Evolutionary conservation across 2,329 filamentous ascomycete species (phyloP).

Genomic region (Microthyrium microscopicum): DNA sequence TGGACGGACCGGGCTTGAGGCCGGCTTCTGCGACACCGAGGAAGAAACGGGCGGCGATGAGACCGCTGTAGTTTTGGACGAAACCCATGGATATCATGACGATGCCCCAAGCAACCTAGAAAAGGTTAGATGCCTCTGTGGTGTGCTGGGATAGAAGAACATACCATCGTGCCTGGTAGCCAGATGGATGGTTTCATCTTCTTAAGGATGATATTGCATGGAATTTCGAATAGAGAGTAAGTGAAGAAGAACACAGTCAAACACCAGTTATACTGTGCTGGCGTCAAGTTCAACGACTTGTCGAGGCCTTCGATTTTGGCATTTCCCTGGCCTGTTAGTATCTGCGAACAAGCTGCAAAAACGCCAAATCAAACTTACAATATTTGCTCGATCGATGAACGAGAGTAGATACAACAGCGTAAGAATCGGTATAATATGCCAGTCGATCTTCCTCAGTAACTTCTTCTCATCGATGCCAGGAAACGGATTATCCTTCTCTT

Average conservation of each 20-base stretch:
- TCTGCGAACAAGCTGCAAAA: background rate
- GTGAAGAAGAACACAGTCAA: constrained; percentile 32
- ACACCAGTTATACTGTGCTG: constrained; percentile 7
- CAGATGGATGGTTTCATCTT: constrained; percentile 17
- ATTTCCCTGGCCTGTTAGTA: constrained; percentile 1
- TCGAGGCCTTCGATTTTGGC: constrained; percentile 9
- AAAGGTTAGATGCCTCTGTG: background rate
- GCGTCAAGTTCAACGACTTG: constrained; percentile 7
- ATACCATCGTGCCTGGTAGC: constrained; percentile 21
- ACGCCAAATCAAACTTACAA: background rate
- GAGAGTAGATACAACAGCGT: constrained; percentile 8
- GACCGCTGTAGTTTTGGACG: constrained; percentile 27
- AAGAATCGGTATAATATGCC: constrained; percentile 8
- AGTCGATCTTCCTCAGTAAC: constrained; percentile 19
- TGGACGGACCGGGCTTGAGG: constrained; percentile 22
- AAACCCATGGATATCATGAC: constrained; percentile 35
- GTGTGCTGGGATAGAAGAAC: constrained; percentile 8
- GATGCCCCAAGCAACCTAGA: constrained; percentile 26
- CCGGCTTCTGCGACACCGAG: constrained; percentile 23
- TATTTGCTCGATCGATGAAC: constrained; percentile 8
- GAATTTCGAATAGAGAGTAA: constrained; percentile 37
- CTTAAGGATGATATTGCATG: constrained; percentile 41
- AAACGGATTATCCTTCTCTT: constrained; percentile 43
- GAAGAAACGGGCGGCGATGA: constrained; percentile 31
- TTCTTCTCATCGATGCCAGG: constrained; percentile 23